phyloP scores from a whole-genome alignment of 192 early-diverging fungal genomes.

The Backusella mclennaniae region DNA sequence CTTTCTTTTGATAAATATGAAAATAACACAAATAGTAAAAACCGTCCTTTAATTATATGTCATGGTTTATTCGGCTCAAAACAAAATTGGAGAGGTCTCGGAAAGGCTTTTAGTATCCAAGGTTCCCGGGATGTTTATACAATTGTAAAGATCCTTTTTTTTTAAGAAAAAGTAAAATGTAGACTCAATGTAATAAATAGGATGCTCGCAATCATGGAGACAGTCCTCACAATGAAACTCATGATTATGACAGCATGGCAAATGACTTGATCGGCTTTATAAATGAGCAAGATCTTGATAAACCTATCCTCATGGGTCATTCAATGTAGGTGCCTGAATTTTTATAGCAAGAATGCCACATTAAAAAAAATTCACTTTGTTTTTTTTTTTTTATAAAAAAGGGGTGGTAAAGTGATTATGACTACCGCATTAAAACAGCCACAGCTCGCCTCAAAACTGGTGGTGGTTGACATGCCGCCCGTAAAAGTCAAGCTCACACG shows the following conservation, averaged over 20 bases:
- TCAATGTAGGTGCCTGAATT: constrained; percentile 61
- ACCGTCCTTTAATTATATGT: constrained; percentile 65
- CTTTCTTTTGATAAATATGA: constrained; percentile 19
- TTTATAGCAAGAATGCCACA: too few relatives aligned
- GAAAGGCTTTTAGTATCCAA: constrained; percentile 65
- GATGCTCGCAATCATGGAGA: constrained; percentile 96
- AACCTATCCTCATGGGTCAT: constrained; percentile 77
- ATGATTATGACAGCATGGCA: constrained; percentile 77
- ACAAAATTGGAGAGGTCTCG: constrained; percentile 88
- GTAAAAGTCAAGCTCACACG: constrained; percentile 40
- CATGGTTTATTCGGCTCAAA: constrained; percentile 95
- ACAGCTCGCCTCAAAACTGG: constrained; percentile 49
- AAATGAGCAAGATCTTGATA: constrained; percentile 51
- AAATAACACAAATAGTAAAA: background rate
- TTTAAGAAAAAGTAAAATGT: background rate
- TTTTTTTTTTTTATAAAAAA: constrained; percentile 9
- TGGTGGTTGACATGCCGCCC: constrained; percentile 73
- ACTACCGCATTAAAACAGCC: constrained; percentile 54
- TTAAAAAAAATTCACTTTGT: background rate
- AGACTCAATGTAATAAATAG: constrained; percentile 19
- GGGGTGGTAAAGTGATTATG: constrained; percentile 80
- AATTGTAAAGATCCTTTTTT: constrained; percentile 39
- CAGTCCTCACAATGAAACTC: constrained; percentile 65
- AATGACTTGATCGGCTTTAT: constrained; percentile 72
- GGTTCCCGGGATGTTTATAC: constrained; percentile 66